Evolutionary conservation across 176 grass and related monocot genomes (phyloP).

Genomic region (Triticum dicoccoides): DNA sequence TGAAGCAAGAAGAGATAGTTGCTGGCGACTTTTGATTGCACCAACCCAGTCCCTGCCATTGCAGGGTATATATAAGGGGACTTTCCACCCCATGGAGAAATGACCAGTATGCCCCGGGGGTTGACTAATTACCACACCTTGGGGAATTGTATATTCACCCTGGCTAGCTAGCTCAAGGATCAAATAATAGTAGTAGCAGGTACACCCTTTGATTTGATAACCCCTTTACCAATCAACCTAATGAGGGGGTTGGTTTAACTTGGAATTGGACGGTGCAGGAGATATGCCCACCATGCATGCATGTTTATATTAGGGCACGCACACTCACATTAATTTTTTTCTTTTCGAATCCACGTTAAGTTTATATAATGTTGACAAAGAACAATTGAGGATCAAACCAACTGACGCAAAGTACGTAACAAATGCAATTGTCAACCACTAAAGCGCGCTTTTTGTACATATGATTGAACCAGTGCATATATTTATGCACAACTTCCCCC

Average conservation of each 20-base stretch:
- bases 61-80: conserved; percentile 20
- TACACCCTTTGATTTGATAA: not conserved
- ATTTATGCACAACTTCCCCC: not conserved
- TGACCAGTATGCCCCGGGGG: conserved; percentile 34
- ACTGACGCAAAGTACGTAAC: conserved; percentile 41
- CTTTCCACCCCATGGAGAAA: conserved; percentile 6
- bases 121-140: not conserved
- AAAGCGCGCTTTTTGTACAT: conserved; percentile 37
- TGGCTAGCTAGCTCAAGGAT: not conserved
- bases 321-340: too few species aligned
- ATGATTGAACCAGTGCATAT: conserved; percentile 23
- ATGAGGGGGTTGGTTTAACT: not conserved
- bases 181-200: not conserved
- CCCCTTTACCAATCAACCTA: not conserved
- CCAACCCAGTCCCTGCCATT: not conserved
- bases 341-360: not conserved
- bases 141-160: not conserved
- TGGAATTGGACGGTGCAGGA: conserved; percentile 1
- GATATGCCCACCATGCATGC: not conserved
- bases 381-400: conserved; percentile 23
- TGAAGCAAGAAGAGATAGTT: conserved; percentile 5
- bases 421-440: conserved; percentile 74
- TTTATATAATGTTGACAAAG: conserved; percentile 8
- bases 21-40: conserved; percentile 35
- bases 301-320: conserved; percentile 5